phyloP scores from a whole-genome alignment of 768 basidiomycete species.

The Boletus vinaceobasis region DNA sequence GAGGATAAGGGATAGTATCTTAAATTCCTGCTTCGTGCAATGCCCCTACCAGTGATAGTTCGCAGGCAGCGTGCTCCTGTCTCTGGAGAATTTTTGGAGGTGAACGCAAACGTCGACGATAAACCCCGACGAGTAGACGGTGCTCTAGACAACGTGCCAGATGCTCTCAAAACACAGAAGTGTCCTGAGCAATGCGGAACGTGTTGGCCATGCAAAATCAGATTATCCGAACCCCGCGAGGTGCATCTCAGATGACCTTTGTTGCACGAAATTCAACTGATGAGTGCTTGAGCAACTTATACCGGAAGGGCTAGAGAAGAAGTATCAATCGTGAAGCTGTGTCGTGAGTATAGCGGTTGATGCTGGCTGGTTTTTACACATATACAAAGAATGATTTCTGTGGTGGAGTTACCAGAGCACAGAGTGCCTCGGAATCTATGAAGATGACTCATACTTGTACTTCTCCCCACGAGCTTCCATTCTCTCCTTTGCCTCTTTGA shows the following conservation, averaged over 20 bases:
- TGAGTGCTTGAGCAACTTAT: too few relatives aligned
- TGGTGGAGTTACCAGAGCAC: neutral
- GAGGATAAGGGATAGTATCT: too few relatives aligned
- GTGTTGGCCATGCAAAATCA: neutral
- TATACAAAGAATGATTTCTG: neutral
- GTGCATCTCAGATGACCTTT: neutral
- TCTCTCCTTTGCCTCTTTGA: conserved; percentile 82
- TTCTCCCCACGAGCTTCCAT: conserved; percentile 94
- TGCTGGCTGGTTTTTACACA: neutral
- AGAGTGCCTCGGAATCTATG: conserved; percentile 17
- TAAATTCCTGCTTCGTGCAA: too few relatives aligned
- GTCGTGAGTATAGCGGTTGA: neutral
- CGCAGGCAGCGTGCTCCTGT: neutral
- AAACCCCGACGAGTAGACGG: too few relatives aligned
- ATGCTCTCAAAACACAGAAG: neutral
- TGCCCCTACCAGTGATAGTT: too few relatives aligned
- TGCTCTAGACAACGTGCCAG: too few relatives aligned
- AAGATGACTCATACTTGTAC: conserved; percentile 72
- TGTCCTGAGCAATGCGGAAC: neutral
- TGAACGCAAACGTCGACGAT: too few relatives aligned
- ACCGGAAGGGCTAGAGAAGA: neutral
- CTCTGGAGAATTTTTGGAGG: neutral
- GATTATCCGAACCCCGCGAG: neutral
- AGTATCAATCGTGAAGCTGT: neutral
- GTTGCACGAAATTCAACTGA: neutral